A percentile compares a stretch with the other conserved stretches of the same genome.
These are phyloP conservation scores for Ophiostoma fasciatum DNA, from an alignment of 2,329 filamentous ascomycete genomes.

Conservation along the genomic window DNA sequence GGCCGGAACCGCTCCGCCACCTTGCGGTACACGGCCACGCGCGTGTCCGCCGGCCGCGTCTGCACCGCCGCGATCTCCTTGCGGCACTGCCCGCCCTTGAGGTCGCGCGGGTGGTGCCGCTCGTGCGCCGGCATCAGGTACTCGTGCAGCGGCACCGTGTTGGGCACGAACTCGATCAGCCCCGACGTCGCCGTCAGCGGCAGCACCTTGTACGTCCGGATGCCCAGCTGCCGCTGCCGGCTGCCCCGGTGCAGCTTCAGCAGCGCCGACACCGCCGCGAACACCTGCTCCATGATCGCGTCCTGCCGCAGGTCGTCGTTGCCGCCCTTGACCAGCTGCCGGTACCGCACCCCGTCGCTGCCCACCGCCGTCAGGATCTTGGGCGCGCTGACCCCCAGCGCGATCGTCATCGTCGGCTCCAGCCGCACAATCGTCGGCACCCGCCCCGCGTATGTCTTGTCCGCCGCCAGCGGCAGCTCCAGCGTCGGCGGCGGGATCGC, in stretches of 20 bases:
- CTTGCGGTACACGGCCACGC: conserved; percentile 61
- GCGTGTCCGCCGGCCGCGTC: conserved; percentile 50
- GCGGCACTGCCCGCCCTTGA: conserved; percentile 60
- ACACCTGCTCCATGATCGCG: conserved; percentile 98
- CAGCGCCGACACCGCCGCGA: conserved; percentile 84
- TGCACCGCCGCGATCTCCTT: conserved; percentile 66
- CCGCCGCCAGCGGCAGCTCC: conserved; percentile 59
- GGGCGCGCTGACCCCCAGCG: conserved; percentile 78
- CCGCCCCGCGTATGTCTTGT: conserved; percentile 54
- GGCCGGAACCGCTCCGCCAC: conserved; percentile 76
- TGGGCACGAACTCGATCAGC: conserved; percentile 90
- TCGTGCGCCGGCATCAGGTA: conserved; percentile 86
- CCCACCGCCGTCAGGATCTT: conserved; percentile 80
- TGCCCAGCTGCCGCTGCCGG: conserved; percentile 73
- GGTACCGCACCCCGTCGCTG: conserved; percentile 65
- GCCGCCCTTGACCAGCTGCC: conserved; percentile 87
- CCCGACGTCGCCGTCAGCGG: conserved; percentile 74
- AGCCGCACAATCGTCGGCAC: conserved; percentile 63
- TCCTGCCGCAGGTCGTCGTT: conserved; percentile 95
- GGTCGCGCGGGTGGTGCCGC: conserved; percentile 70
- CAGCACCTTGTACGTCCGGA: conserved; percentile 93
- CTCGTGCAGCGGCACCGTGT: conserved; percentile 84
- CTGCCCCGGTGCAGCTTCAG: conserved; percentile 76
- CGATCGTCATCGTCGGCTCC: conserved; percentile 65
- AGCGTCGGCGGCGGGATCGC: conserved; percentile 80